Evolutionary conservation across 2,329 filamentous ascomycete species (phyloP).

Genomic region (Myriosclerotinia scirpicola): DNA sequence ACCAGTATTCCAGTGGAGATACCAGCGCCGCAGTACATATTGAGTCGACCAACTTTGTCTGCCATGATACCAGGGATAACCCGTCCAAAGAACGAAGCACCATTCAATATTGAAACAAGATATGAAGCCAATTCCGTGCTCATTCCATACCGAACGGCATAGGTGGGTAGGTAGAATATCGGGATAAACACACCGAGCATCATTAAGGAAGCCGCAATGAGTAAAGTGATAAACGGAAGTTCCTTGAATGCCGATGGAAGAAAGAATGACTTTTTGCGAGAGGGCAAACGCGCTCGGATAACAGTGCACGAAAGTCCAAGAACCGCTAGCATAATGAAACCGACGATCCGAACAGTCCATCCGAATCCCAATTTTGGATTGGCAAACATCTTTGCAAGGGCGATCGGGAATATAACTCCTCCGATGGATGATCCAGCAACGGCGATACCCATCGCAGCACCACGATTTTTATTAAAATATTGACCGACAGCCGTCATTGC

Average conservation of each 20-base stretch:
- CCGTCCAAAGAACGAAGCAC: slow-evolving; percentile 21
- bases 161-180: slow-evolving; percentile 46
- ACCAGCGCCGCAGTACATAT: slow-evolving; percentile 16
- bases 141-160: slow-evolving; percentile 50
- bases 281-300: slow-evolving; percentile 15
- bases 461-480: slow-evolving; percentile 51
- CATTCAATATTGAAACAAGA: slow-evolving; percentile 51
- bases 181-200: slow-evolving; percentile 53
- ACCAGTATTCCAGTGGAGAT: slow-evolving; percentile 19
- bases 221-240: slow-evolving; percentile 7
- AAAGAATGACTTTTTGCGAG: slow-evolving; percentile 21
- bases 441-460: slow-evolving; percentile 50
- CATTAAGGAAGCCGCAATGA: slow-evolving; percentile 38
- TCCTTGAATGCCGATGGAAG: slow-evolving; percentile 21
- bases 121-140: slow-evolving; percentile 48
- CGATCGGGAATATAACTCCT: slow-evolving; percentile 23
- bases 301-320: slow-evolving; percentile 6
- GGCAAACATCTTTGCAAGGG: slow-evolving; percentile 15
- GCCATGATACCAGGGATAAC: slow-evolving; percentile 22
- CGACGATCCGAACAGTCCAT: slow-evolving; percentile 36
- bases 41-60: slow-evolving; percentile 40
- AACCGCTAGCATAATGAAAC: slow-evolving; percentile 45
- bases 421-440: slow-evolving; percentile 27
- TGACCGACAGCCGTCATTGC: slow-evolving; percentile 44
- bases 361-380: slow-evolving; percentile 37